Evolutionary conservation across 352 stramenopile species (phyloP).

Genomic region (Phytophthora nicotianae): DNA sequence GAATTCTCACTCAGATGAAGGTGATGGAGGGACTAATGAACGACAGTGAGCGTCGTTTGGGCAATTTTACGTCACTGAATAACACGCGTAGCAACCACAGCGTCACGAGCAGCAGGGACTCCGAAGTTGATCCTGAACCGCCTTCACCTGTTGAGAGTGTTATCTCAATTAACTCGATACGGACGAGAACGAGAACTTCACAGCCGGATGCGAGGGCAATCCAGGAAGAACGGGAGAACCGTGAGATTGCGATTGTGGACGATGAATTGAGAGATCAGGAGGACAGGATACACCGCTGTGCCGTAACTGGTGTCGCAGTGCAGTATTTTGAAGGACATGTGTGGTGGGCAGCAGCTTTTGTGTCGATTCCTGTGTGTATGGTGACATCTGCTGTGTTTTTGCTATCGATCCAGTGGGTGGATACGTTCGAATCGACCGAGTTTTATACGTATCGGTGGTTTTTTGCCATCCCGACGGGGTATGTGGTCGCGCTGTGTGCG

Average conservation of each 20-base stretch:
- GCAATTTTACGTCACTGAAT: constrained; percentile 28
- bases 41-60: neutral
- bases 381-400: constrained; percentile 43
- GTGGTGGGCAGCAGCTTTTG: constrained; percentile 44
- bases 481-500: constrained; percentile 46
- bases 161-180: neutral
- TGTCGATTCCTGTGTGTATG: constrained; percentile 36
- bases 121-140: constrained; percentile 1
- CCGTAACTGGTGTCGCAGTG: constrained; percentile 25
- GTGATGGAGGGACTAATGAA: constrained; percentile 23
- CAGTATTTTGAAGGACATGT: constrained; percentile 34
- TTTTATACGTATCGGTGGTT: constrained; percentile 55
- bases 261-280: constrained; percentile 34
- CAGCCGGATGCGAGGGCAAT: constrained; percentile 14
- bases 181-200: constrained; percentile 5
- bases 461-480: constrained; percentile 39
- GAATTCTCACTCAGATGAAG: constrained; percentile 42
- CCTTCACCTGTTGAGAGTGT: neutral
- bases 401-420: constrained; percentile 33
- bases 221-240: constrained; percentile 30
- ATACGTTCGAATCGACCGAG: constrained; percentile 42
- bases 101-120: constrained; percentile 17
- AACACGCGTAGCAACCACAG: constrained; percentile 28
- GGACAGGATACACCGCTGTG: constrained; percentile 27
- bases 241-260: constrained; percentile 34